Evolutionary conservation across 2,329 filamentous ascomycete species (phyloP).

Genomic region (Xylariaceae sp.): DNA sequence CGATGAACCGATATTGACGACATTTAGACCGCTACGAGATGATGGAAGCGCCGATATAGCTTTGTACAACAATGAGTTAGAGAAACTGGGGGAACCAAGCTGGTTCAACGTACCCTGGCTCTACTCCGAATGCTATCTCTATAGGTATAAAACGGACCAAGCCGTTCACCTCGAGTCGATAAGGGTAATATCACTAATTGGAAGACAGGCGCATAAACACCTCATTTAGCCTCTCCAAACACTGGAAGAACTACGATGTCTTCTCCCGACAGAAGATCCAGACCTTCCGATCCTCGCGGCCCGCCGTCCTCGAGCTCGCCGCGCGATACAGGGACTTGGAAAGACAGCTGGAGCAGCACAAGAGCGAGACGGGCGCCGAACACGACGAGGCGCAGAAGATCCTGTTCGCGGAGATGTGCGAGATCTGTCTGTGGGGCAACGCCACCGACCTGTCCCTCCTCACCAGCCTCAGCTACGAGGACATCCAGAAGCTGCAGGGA

Average conservation of each 20-base stretch:
- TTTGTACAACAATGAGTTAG: constrained; percentile 84
- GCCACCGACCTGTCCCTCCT: constrained; percentile 92
- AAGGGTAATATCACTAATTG: constrained; percentile 3
- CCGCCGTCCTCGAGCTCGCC: constrained; percentile 81
- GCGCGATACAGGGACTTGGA: constrained; percentile 76
- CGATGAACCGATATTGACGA: background rate
- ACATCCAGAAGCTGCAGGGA: constrained; percentile 95
- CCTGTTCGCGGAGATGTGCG: constrained; percentile 89
- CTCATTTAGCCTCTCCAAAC: constrained; percentile 72
- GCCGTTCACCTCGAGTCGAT: too few relatives aligned
- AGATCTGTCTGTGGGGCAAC: constrained; percentile 97
- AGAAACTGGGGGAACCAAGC: constrained; percentile 69
- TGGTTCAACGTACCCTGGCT: constrained; percentile 92
- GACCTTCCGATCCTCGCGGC: constrained; percentile 89
- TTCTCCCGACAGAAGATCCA: constrained; percentile 88
- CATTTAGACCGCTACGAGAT: constrained; percentile 67
- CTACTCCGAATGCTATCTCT: constrained; percentile 92
- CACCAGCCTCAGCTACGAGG: constrained; percentile 88
- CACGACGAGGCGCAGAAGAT: constrained; percentile 71
- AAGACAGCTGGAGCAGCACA: constrained; percentile 61
- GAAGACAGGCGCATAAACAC: constrained; percentile 69
- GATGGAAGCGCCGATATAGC: constrained; percentile 77
- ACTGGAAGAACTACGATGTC: constrained; percentile 91
- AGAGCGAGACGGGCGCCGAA: constrained; percentile 51
- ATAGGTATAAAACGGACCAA: constrained; percentile 55